Percentiles rank a stretch among this genome's conserved stretches.
Evolutionary conservation across 2,329 filamentous ascomycete genomes (phyloP).

Genomic region (Penicillium corylophilum): DNA sequence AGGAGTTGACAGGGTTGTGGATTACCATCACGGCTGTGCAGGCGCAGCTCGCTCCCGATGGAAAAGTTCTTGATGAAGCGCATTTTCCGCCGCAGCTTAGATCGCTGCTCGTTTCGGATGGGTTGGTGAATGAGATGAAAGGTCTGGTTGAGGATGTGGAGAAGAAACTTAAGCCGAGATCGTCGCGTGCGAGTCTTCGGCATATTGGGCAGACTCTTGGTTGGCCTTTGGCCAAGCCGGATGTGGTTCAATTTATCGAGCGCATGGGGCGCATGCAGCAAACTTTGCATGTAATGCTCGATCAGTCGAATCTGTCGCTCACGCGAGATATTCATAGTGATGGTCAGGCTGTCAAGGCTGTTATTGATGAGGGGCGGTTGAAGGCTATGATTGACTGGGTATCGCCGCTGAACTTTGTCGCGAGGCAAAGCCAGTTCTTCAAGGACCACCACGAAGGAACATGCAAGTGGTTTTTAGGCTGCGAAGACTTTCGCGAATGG

Average conservation of each 20-base stretch:
- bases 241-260: neutral
- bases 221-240: conserved; percentile 1
- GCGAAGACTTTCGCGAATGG: neutral
- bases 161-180: conserved; percentile 2
- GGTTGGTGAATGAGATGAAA: neutral
- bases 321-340: conserved; percentile 1
- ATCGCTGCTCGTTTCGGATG: neutral
- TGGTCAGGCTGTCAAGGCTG: neutral
- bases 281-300: neutral
- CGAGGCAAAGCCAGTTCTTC: conserved; percentile 2
- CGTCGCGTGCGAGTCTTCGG: neutral
- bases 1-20: conserved; percentile 14
- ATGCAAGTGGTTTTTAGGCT: conserved; percentile 5
- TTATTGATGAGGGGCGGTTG: neutral
- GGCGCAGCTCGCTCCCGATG: conserved; percentile 12
- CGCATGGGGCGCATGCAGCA: neutral
- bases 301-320: conserved; percentile 1
- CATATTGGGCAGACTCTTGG: conserved; percentile 2
- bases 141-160: conserved; percentile 10
- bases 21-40: conserved; percentile 9
- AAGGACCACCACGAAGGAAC: conserved; percentile 4
- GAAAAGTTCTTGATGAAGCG: conserved; percentile 1
- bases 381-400: conserved; percentile 4
- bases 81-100: neutral
- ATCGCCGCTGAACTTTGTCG: conserved; percentile 2